Base-by-base conservation (phyloP, 1,284 basidiomycete genomes). In the Ceratorhiza oryzae-sativae region DNA sequence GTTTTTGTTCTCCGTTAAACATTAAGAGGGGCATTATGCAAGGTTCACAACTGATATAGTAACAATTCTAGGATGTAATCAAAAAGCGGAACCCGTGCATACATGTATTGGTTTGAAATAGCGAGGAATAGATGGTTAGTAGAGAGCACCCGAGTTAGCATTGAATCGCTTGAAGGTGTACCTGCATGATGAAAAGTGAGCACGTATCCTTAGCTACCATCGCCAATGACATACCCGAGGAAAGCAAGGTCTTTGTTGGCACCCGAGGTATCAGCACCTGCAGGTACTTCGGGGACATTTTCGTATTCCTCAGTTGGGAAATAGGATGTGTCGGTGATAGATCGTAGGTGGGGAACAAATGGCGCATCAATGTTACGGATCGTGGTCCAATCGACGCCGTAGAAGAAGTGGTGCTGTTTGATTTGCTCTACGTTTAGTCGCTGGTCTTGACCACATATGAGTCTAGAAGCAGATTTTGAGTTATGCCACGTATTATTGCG, bases 221-320 rank as follows among this genome's bases (percentile, higher is more conserved):
- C 32, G 25, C 30, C 32, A 36, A 49, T 71, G 39, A 83, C 87
- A 77, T 84, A 95, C 86, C 94, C 93, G 76, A 97, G 84, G 87
- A 97, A 97, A 25, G 95, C 95, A 70, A 97, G 85, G 81, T 96
- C 93, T 80, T 95, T 84, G 73, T 92, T 92, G 67, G 92, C 88
- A 72, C 90, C 88, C 27, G 67, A 73, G 1, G 87, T 86, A 77
- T 92, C 90, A 13, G 87, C 86, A 73, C 85, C 86, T 58, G 87
- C 87, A 20, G 91, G 84, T 75, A 92, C 88, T 73, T 95, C 84
- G 0, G 86, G 83, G 13, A 93, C 88, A 77, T 95, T 90, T 74
- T 92, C 90, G 72, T 97, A 88, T 79, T 98, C 97, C 76, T 98
- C 96, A 25, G 94, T 96, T 0, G 96, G 96, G 89, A 98, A 98